Evolutionary conservation across 805 yeast species (phyloP).

Genomic region (Cyberlindnera petersonii): DNA sequence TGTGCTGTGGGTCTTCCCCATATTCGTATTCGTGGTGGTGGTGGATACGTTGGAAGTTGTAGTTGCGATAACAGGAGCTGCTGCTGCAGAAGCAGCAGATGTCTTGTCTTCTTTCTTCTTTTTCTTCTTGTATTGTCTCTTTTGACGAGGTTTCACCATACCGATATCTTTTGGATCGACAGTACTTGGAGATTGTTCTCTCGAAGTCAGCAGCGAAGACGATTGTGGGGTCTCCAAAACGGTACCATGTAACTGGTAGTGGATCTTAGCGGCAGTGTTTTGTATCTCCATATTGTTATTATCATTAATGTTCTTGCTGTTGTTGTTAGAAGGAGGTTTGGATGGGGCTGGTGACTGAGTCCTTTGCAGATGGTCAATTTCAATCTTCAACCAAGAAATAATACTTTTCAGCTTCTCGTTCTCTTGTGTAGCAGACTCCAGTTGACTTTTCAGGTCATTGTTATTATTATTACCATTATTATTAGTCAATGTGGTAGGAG

Average conservation of each 20-base stretch:
- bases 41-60: no score
- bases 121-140: slow-evolving; percentile 23
- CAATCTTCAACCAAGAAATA: slow-evolving; percentile 36
- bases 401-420: slow-evolving; percentile 41
- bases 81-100: no score
- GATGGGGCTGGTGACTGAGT: slow-evolving; percentile 1
- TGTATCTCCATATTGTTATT: slow-evolving; percentile 4
- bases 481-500: slow-evolving; percentile 3
- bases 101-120: slow-evolving; percentile 15
- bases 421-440: slow-evolving; percentile 41
- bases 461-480: background rate
- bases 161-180: slow-evolving; percentile 25
- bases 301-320: background rate
- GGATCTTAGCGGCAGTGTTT: slow-evolving; percentile 8
- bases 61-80: no score
- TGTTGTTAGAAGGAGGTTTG: background rate
- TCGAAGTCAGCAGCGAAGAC: slow-evolving; percentile 3
- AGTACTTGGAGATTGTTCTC: slow-evolving; percentile 23
- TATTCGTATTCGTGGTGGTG: no score
- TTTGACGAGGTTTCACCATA: slow-evolving; percentile 18
- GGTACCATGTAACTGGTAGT: slow-evolving; percentile 9
- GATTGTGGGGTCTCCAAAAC: slow-evolving; percentile 9
- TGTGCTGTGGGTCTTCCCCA: slow-evolving; percentile 15
- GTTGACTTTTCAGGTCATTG: slow-evolving; percentile 27
- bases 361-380: slow-evolving; percentile 31